Evolutionary conservation across 495 filamentous ascomycete genomes (phyloP).

Genomic region (Sordaria brevicollis): DNA sequence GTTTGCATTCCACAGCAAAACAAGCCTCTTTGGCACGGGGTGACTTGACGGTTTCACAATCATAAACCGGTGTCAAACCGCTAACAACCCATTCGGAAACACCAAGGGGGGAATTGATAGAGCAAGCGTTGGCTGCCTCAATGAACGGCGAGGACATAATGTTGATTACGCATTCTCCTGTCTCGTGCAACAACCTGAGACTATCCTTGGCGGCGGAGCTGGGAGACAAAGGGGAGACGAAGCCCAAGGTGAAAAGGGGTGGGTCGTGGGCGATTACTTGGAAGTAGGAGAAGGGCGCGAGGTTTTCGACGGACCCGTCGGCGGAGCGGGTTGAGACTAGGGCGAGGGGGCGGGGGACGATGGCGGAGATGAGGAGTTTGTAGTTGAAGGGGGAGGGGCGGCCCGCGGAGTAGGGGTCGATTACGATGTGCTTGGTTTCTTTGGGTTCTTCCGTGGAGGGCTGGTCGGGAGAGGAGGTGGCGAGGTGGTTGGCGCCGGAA

Average conservation of each 20-base stretch:
- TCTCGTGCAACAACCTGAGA: conserved; percentile 59
- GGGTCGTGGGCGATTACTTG: conserved; percentile 81
- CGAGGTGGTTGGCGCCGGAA: conserved; percentile 51
- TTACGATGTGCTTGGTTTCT: conserved; percentile 55
- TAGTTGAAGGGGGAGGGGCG: conserved; percentile 68
- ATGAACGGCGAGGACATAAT: conserved; percentile 76
- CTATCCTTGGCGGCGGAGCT: conserved; percentile 56
- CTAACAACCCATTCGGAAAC: conserved; percentile 71
- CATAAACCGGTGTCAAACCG: conserved; percentile 59
- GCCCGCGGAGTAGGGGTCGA: conserved; percentile 70
- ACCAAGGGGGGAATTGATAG: conserved; percentile 70
- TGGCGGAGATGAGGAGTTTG: conserved; percentile 80
- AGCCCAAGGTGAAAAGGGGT: conserved; percentile 77
- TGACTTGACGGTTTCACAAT: conserved; percentile 53
- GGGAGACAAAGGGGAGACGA: conserved; percentile 40
- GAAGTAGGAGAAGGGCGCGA: conserved; percentile 83
- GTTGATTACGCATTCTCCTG: conserved; percentile 72
- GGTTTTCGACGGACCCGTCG: conserved; percentile 45
- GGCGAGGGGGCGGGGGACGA: conserved; percentile 70
- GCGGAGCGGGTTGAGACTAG: conserved; percentile 41
- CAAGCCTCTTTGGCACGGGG: conserved; percentile 75
- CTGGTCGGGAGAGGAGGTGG: neutral
- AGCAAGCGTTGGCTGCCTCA: conserved; percentile 76
- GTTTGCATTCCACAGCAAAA: conserved; percentile 68
- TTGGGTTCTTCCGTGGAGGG: conserved; percentile 41